Base-by-base conservation (phyloP, 305 asterid species). In the Fraxinus platypoda region DNA sequence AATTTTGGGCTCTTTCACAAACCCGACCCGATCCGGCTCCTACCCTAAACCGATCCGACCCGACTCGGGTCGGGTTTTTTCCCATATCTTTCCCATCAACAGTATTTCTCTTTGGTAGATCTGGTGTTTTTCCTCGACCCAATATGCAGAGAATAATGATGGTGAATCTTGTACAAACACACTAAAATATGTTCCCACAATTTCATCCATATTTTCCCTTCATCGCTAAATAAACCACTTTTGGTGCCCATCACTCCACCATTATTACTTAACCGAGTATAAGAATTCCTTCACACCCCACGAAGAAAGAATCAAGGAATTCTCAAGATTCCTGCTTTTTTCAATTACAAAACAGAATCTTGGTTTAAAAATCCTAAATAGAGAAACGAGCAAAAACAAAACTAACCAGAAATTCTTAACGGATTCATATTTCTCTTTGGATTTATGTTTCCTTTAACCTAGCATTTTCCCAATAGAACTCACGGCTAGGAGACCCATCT, bases 181-280 rank as follows among this genome's bases (percentile, higher is more conserved):
- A 82, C 91, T 2, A 84, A 81, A 80, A 94, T 84, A 84, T 83
- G 89, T 74, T 85, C 93, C 97, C 91, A 90, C 54, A 94, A 49
- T 76, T 87, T 89, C 88, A 84, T 80, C 95, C 97, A 88, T 82
- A 89, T 76, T 66, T 87, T 87, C 85, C 89, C 89, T 66, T 95
- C 92, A 72, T 91, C 92, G 43, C 86, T 92, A 78, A 78, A 57
- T 78, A 88, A 83, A 88, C 85, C 87, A 80, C 83, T 82, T 91
- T 93, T 93, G 80, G 87, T 84, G 79, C 86, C 91, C 97, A 92
- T 93, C 70, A 85, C 84, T 87, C 89, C 88, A 73, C 91, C 95
- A 86, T 91, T 21, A 21, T 21, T 85, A 85, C 87, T 89, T 52
- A 92, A 84, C 97, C 94, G 92, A 86, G 86, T 88, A 88, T 92